phyloP scores from a whole-genome alignment of 805 yeast species.

The Priceomyces melissophilus region DNA sequence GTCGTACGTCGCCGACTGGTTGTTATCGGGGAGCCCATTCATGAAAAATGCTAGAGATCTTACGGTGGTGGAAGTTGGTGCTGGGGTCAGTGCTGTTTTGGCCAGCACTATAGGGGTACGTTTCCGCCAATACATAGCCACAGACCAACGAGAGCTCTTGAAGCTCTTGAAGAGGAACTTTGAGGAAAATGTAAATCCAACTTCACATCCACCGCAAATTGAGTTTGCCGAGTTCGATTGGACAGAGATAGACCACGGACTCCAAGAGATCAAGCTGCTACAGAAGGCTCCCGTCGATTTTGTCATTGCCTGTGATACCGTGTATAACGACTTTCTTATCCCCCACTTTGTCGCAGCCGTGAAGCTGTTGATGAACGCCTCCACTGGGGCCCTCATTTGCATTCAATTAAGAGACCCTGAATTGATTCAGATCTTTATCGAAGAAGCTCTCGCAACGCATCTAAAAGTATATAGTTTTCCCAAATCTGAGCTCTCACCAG shows the following conservation, averaged over 20 bases:
- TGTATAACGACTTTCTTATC: conserved; percentile 60
- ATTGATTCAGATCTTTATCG: conserved; percentile 46
- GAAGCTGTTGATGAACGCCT: conserved; percentile 26
- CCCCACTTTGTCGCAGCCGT: conserved; percentile 47
- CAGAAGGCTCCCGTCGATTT: conserved; percentile 18
- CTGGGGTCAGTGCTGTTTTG: conserved; percentile 57
- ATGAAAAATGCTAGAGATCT: conserved; percentile 1
- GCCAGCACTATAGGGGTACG: conserved; percentile 36
- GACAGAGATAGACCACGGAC: conserved; percentile 47
- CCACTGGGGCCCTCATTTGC: conserved; percentile 40
- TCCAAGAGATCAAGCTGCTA: conserved; percentile 14
- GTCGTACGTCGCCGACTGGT: conserved; percentile 51
- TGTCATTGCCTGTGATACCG: conserved; percentile 61
- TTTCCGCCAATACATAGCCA: conserved; percentile 43
- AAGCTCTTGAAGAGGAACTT: conserved; percentile 50
- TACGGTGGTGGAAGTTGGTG: conserved; percentile 54
- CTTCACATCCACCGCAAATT: conserved; percentile 16
- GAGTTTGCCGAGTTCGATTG: conserved; percentile 59
- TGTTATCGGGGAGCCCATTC: conserved; percentile 34
- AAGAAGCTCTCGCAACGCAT: conserved; percentile 20
- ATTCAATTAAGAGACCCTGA: conserved; percentile 55
- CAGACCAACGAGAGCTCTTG: conserved; percentile 56
- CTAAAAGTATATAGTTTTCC: conserved; percentile 36
- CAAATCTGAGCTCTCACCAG: conserved; percentile 23
- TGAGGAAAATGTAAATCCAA: background rate